Base-by-base conservation (phyloP, 1,139 yeast species). In the Saccharomycopsis hybrid region DNA sequence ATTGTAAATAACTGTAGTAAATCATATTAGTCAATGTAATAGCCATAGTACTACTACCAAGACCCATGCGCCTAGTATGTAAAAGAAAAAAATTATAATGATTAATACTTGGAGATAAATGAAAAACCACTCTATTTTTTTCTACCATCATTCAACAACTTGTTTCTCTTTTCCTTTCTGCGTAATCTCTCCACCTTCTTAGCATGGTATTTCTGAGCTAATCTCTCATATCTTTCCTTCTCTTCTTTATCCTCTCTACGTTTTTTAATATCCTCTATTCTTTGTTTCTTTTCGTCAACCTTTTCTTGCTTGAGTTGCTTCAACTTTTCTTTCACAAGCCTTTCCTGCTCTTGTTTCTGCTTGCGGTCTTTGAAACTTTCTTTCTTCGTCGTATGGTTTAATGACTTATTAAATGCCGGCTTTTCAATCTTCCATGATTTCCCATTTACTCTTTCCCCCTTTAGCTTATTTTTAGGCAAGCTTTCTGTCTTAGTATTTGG, bases 151-250 rank as follows among this genome's bases (percentile, higher is more conserved):
- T 80, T 83, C 64, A 85, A 77, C 57, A 84, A 69, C 66, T 85
- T 85, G 66, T 84, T 85, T 69, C 92, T 79, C 80, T 84, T 85
- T 64, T 85, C 94, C 65, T 80, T 82, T 72, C 82, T 82, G 69
- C 82, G 82, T 69, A 84, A 65, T 67, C 95, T 78, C 54, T 85
- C 94, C 41, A 82, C 81, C 73, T 78, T 82, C 76, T 82, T 82
- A 41, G 82, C 83, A 61, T 83, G 85, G 88, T 85, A 80, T 68
- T 81, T 82, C 44, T 76, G 72, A 11, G 92, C 87, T 59, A 83
- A 66, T 61, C 69, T 73, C 58, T 82, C 89, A 60, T 80, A 84
- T 60, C 92, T 74, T 61, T 82, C 90, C 66, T 77, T 78, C 62
- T 85, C 92, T 54, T 73, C 89, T 68, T 80, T 81, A 62, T 77